Base-by-base conservation (phyloP, 371 early-diverging fungal species). In the Sporodiniella umbellata region DNA sequence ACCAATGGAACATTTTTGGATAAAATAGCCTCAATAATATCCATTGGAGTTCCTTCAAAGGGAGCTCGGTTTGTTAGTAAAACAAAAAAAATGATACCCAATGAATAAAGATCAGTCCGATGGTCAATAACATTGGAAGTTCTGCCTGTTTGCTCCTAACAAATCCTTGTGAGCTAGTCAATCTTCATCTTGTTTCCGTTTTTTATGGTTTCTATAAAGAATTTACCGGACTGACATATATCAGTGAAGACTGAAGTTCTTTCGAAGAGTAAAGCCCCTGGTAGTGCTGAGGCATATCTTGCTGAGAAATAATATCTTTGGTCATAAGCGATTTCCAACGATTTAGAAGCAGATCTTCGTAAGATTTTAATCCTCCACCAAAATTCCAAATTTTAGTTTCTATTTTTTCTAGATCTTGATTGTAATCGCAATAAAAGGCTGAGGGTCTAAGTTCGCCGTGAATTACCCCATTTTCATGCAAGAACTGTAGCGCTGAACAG, bases 51-150 rank as follows among this genome's bases (percentile, higher is more conserved):
- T 17, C 68, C 72, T 28, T 69, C 57, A 51, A 75, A 72, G 0
- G 81, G 81, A 4, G 62, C 59, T 45, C 66, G 63, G 49, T 72
- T 65, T 0, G 81, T 72, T 21, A 81, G 37, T 39, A 79, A 46
- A 12, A 72, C 61, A 58, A 78, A 81, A 30, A 81, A 66, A 37
- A 78, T 72, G 40, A 74, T 72, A 0, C 81, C 81, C 1, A 81
- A 48, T 7, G 74, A 79, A 53, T 81, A 81, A 2, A 81, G 60
- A 49, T 81, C 81, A 0, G 81, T 70, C 21, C 81, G 56, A 50
- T 81, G 78, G 48, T 81, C 81, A 43, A 78, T 54, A 50, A 70
- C 71, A 33, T 78, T 74, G 31, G 74, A 70, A 17, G 81, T 79
- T 54, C 81, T 62, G 18, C 81, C 81, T 12, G 81, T 81, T 54